Percentiles rank a stretch among this genome's conserved stretches.
Conservation (phyloP, 164 flowering plant genomes). For the Taxillus chinensis region DNA sequence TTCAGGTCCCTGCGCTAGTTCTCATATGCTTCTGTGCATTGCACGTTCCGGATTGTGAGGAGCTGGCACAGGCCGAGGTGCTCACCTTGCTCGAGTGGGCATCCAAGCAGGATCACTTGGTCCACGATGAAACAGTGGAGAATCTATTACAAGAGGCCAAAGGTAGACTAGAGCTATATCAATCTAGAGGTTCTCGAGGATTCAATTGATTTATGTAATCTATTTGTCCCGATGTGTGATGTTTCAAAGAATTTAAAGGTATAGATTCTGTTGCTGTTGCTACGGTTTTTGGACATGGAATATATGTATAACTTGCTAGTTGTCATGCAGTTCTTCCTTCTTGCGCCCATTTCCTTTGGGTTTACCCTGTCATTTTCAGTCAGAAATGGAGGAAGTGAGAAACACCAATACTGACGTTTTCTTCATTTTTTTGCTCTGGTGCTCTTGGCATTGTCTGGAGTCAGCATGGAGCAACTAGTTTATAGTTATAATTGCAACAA, state of each 20-base stretch:
- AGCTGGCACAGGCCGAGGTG: constrained; percentile 36
- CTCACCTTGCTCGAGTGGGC: constrained; percentile 50
- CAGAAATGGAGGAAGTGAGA: too few relatives aligned
- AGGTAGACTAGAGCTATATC: constrained; percentile 40
- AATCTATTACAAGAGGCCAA: constrained; percentile 30
- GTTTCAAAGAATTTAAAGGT: not conserved
- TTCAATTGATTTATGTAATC: constrained; percentile 12
- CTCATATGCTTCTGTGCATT: constrained; percentile 34
- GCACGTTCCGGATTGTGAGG: constrained; percentile 43
- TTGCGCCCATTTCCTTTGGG: too few relatives aligned
- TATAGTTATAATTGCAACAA: too few relatives aligned
- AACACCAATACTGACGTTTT: too few relatives aligned
- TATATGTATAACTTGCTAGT: too few relatives aligned
- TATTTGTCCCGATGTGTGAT: not conserved
- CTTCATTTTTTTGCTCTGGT: too few relatives aligned
- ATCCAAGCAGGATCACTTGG: constrained; percentile 26
- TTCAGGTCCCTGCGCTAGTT: constrained; percentile 21
- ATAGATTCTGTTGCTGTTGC: too few relatives aligned
- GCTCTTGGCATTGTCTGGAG: too few relatives aligned
- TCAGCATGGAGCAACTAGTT: too few relatives aligned
- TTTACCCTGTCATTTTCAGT: too few relatives aligned
- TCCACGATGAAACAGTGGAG: constrained; percentile 24
- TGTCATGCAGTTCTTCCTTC: too few relatives aligned
- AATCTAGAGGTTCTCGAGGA: constrained; percentile 36
- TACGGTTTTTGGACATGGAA: too few relatives aligned